phyloP scores from a whole-genome alignment of 2,329 filamentous ascomycete genomes.

The Bipolaris bicolor region DNA sequence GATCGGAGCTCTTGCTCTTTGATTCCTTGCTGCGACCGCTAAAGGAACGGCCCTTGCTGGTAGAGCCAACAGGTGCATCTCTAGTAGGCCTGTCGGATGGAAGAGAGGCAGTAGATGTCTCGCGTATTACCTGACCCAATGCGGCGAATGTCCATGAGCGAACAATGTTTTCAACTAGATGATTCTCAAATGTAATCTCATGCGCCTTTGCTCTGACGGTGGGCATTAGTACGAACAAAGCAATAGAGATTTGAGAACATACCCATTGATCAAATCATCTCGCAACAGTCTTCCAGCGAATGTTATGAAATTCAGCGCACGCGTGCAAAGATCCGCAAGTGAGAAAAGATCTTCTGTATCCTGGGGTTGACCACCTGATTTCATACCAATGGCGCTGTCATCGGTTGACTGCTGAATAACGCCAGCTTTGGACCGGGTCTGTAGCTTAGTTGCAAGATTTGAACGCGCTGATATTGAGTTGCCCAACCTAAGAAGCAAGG shows the following conservation, averaged over 20 bases:
- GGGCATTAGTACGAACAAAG: slow-evolving; percentile 23
- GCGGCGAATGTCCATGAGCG: slow-evolving; percentile 79
- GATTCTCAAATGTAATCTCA: slow-evolving; percentile 45
- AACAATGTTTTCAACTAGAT: slow-evolving; percentile 74
- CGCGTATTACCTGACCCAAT: slow-evolving; percentile 75
- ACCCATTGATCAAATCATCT: slow-evolving; percentile 73
- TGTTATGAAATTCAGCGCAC: slow-evolving; percentile 83
- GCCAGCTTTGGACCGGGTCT: slow-evolving; percentile 34
- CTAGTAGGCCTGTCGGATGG: slow-evolving; percentile 61
- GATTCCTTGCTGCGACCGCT: slow-evolving; percentile 59
- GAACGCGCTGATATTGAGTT: slow-evolving; percentile 60
- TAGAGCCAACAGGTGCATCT: slow-evolving; percentile 35
- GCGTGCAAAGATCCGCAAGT: slow-evolving; percentile 84
- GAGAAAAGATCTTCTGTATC: slow-evolving; percentile 76
- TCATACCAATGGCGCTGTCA: slow-evolving; percentile 40
- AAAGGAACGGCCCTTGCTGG: slow-evolving; percentile 59
- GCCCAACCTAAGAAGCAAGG: slow-evolving; percentile 80
- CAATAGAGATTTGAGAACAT: slow-evolving; percentile 34
- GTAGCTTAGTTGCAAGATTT: slow-evolving; percentile 49
- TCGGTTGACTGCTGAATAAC: slow-evolving; percentile 39
- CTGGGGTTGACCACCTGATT: slow-evolving; percentile 44
- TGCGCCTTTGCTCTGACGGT: slow-evolving; percentile 40
- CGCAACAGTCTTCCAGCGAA: slow-evolving; percentile 80
- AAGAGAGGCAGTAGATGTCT: slow-evolving; percentile 72
- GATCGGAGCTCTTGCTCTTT: slow-evolving; percentile 68